phyloP scores from a whole-genome alignment of 768 basidiomycete genomes.

The Collybia sp. region DNA sequence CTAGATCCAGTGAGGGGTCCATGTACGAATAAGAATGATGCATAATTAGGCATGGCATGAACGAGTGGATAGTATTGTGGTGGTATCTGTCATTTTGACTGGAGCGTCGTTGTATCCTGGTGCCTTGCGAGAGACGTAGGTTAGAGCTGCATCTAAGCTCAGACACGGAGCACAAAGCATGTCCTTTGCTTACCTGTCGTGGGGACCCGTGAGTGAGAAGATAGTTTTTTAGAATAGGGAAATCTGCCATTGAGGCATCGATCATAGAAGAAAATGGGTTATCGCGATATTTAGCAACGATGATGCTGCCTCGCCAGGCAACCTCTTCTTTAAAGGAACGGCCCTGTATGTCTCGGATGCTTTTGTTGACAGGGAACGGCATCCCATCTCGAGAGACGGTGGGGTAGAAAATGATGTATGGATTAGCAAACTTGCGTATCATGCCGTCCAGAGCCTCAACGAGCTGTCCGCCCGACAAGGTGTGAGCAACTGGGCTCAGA shows the following conservation, averaged over 20 bases:
- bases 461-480: constrained; percentile 33
- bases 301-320: constrained; percentile 79
- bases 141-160: too few species aligned
- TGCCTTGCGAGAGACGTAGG: too few species aligned
- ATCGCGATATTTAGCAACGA: constrained; percentile 67
- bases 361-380: constrained; percentile 79
- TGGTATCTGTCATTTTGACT: background rate
- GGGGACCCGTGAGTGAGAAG: constrained; percentile 63
- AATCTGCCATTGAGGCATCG: constrained; percentile 79
- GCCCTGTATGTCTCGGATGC: constrained; percentile 72
- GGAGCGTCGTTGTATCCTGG: too few species aligned
- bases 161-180: too few species aligned
- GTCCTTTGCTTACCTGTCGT: constrained; percentile 22
- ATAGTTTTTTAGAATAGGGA: constrained; percentile 77
- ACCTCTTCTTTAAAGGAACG: constrained; percentile 49
- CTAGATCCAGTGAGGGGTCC: background rate
- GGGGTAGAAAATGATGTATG: constrained; percentile 82
- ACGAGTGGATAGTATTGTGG: background rate
- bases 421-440: constrained; percentile 72
- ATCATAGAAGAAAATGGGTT: constrained; percentile 56
- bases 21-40: background rate
- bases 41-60: background rate
- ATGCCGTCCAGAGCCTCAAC: constrained; percentile 76
- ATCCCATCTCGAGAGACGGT: constrained; percentile 71
- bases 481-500: background rate